Evolutionary conservation across 441 rosid genomes (phyloP), one percentile per base, ranked within the genome.

Genomic region (Populus tomentosa): DNA sequence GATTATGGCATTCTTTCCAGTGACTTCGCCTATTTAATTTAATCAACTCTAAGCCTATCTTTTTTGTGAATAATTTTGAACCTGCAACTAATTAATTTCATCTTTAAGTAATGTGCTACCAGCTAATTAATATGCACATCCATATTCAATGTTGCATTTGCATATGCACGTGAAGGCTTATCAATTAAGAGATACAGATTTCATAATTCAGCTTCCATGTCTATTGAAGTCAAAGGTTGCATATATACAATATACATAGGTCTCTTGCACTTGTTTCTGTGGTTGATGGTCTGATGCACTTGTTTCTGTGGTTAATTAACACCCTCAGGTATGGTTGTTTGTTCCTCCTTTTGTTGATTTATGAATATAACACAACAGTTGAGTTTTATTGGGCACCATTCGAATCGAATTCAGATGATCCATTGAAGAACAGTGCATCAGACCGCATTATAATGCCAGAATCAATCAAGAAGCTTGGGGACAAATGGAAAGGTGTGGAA

Each of bases 381-480:
- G 97, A 93, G 79, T 93, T 93, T 76, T 91, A 91, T 70, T 93
- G 98, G 98, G 98, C 98, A 4, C 98, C 98, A 8, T 93, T 91
- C 75, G 90, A 85, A 75, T 93, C 97, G 8, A 93, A 91, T 82
- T 89, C 98, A 3, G 98, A 93, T 74, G 87, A 86, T 82, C 95
- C 71, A 1, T 80, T 83, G 87, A 79, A 89, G 14, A 90, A 90
- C 79, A 87, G 92, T 80, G 87, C 86, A 64, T 79, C 83, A 62
- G 88, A 90, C 79, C 89, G 92, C 42, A 89, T 93, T 75, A 89
- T 88, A 70, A 93, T 90, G 94, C 92, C 97, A 0, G 94, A 89
- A 82, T 93, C 98, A 13, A 90, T 90, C 21, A 42, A 86, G 0
- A 86, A 86, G 78, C 94, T 88, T 53, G 96, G 94, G 20, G 78